Evolutionary conservation across 768 basidiomycete genomes (phyloP).

Genomic region (Phylloporus rhodoxanthus): DNA sequence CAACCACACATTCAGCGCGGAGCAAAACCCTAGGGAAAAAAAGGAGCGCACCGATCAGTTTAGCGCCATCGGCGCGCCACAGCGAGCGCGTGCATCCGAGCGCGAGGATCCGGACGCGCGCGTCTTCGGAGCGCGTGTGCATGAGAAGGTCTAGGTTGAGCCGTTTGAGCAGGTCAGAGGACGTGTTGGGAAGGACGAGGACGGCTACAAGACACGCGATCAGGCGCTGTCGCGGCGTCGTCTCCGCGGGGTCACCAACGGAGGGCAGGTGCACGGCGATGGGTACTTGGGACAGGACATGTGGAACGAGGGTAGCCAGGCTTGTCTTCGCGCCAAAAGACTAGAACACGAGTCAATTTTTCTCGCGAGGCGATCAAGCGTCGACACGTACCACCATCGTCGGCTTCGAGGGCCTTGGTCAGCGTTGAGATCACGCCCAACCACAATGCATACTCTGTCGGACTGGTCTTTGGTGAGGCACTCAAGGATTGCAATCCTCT

Average conservation of each 20-base stretch:
- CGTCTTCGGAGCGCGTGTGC: conserved; percentile 83
- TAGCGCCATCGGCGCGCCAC: conserved; percentile 62
- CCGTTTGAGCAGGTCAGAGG: conserved; percentile 53
- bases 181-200: conserved; percentile 12
- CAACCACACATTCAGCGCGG: neutral
- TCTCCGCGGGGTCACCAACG: neutral
- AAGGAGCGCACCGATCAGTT: conserved; percentile 51
- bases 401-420: conserved; percentile 63
- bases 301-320: conserved; percentile 53
- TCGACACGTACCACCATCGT: conserved; percentile 65
- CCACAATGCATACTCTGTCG: conserved; percentile 53
- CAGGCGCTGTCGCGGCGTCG: conserved; percentile 10
- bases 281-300: conserved; percentile 62
- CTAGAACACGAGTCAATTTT: conserved; percentile 34
- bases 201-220: conserved; percentile 17
- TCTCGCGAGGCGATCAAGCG: neutral
- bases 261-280: conserved; percentile 35
- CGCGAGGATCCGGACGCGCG: conserved; percentile 61
- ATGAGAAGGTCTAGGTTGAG: conserved; percentile 82
- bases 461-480: conserved; percentile 14
- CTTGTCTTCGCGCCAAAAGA: conserved; percentile 87
- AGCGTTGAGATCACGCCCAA: conserved; percentile 52
- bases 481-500: conserved; percentile 51
- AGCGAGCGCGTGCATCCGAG: conserved; percentile 61
- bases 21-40: neutral